Base-by-base conservation (phyloP, 139 green algal species). In the Spirogloea muscicola region DNA sequence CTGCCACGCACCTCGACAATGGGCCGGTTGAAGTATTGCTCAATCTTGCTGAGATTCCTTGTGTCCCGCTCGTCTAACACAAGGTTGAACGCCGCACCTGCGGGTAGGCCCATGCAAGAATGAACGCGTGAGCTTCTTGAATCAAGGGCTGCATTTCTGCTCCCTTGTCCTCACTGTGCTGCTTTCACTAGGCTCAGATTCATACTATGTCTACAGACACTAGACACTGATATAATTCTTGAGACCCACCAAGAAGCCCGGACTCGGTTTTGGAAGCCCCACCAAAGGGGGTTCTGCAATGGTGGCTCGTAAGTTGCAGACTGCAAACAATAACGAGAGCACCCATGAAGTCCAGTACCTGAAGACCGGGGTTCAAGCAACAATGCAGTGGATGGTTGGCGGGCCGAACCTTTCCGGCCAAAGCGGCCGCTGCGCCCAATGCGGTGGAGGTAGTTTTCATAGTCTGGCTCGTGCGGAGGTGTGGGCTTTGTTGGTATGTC, bases 391-490 rank as follows among this genome's bases (percentile, higher is more conserved):
- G 13, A n/a, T 13, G 31, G 57, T 42, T n/a, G 31, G 59, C n/a
- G n/a, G n/a, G n/a, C 59, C 61, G 93, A 84, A 80, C 72, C 94
- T 85, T 97, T 97, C 39, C 91, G 85, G 1, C 94, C 94, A 84
- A 99, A 99, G 3, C 94, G 84, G 7, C 94, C 94, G 27, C 70
- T 89, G 36, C 95, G 87, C 9, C 94, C 94, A 71, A 99, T 98
- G 71, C 95, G 86, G 84, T 99, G 95, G 36, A 99, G 83, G 84
- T 99, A 99, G 3, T 92, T 98, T 77, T 99, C 95, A 76, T 91
- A 97, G 36, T 87, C 89, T 36, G 94, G 93, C 77, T 94, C 85
- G 1, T 87, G 81, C 78, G 97, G 89, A 1, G 36, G 36, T 0
- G 27, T 31, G 2, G 27, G 27, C n/a, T 79, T 79, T 52, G 92